Base-by-base conservation (phyloP, 306 rosid species). In the Vicia sativa region DNA sequence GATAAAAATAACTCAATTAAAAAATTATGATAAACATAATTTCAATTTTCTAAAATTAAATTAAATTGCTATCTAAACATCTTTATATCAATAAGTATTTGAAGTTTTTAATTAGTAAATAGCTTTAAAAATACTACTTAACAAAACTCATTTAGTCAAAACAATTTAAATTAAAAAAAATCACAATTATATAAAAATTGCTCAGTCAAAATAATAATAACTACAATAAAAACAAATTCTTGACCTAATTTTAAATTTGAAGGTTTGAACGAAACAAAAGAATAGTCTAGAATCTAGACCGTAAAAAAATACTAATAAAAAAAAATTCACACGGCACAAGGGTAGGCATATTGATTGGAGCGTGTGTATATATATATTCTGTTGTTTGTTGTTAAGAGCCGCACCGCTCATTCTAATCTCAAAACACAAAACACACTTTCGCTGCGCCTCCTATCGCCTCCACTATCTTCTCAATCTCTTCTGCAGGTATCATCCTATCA, bases 381-480 rank as follows among this genome's bases (percentile, higher is more conserved):
- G 0, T 21, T 52, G 58, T 21, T 2, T 21, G 2, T 21, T 52
- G 58, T 21, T 52, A 10, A 21, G 9, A 52, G 58, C 58, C 58
- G 58, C 58, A 52, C 58, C 58, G 34, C 55, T 18, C 11, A 11
- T 52, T 52, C 34, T 21, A 13, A 52, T 21, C 58, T 52, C 15
- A 45, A 21, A 49, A 18, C 25, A 21, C 58, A 45, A 45, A n/a
- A 52, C 29, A 11, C 58, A 11, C 58, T 11, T 21, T 52, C 31
- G 58, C 34, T 4, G 29, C 58, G 58, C 56, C 56, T 50, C 56
- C 56, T 50, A 50, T 50, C 56, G 29, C 56, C 56, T 50, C 29
- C 12, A 50, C 56, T 21, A 18, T 50, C 21, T 19, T 50, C 28
- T 50, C 57, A 50, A 50, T 50, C 57, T 50, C 57, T 49, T 49